A percentile compares a stretch with the other conserved stretches of the same genome.
Conservation (phyloP, 2,329 filamentous ascomycete species). For the Fusarium verticillioides region DNA sequence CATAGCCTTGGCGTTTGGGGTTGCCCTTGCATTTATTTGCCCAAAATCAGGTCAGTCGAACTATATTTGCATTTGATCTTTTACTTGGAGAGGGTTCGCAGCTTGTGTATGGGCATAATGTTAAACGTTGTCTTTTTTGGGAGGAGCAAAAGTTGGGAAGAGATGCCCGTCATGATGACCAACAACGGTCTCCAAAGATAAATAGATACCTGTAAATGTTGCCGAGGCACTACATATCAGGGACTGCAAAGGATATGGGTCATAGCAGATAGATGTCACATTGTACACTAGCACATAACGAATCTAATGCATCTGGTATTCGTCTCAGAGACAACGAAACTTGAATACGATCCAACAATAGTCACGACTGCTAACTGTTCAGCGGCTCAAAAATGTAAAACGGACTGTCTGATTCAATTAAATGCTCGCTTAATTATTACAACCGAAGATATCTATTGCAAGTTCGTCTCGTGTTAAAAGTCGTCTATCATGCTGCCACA, state of each 20-base stretch:
- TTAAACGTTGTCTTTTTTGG: constrained; percentile 25
- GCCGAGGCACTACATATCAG: neutral
- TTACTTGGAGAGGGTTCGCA: constrained; percentile 10
- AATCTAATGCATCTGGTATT: constrained; percentile 38
- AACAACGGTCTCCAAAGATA: constrained; percentile 16
- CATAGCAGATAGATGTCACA: constrained; percentile 7
- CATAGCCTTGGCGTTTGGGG: constrained; percentile 45
- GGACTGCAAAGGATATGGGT: neutral
- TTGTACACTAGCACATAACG: constrained; percentile 42
- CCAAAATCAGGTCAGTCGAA: constrained; percentile 21
- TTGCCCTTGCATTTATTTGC: constrained; percentile 25
- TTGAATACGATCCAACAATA: neutral
- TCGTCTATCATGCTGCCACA: neutral
- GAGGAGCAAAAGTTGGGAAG: constrained; percentile 27
- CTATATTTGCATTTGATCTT: constrained; percentile 38
- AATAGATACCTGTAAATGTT: constrained; percentile 7
- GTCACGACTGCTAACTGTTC: neutral
- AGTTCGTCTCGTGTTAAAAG: neutral
- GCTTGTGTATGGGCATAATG: constrained; percentile 30
- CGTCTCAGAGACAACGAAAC: neutral
- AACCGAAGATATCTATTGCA: neutral
- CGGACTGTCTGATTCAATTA: neutral
- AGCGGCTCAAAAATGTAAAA: neutral
- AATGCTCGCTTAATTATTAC: neutral
- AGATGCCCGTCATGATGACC: constrained; percentile 14